Evolutionary conservation across 805 yeast species (phyloP), one percentile per base, ranked within the genome.

Genomic region (Lipomyces yamadae): DNA sequence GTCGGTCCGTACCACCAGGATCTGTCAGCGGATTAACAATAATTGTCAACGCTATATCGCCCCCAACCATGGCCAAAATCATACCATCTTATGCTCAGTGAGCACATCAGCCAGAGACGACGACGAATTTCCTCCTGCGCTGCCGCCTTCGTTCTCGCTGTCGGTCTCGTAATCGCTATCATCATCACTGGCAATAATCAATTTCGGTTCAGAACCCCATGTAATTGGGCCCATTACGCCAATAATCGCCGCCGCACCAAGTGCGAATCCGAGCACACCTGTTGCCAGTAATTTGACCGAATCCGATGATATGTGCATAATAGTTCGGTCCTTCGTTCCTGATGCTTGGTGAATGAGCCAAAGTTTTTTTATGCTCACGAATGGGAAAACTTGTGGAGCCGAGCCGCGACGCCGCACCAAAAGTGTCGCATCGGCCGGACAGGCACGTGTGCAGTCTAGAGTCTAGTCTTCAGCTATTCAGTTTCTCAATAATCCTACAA

Each of bases 1-100:
- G 76, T 95, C 99, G 35, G 88, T 90, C 67, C 99, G 86, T 3
- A 95, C 92, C 2, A 92, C 86, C 33, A 95, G 80, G 0, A 95
- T 92, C 97, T 67, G 18, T 2, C 35, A 29, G 15, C 32, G 15
- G 13, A 48, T 53, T 57, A 55, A 39, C 56, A 39, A 5, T 33
- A 8, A 1, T 30, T 53, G 13, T 24, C 32, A 4, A 18, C 15
- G 45, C 29, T 32, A 10, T n/a, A 62, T 34, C 18, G 30, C 15
- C 37, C 57, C 34, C 50, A 13, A 13, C 13, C 5, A 24, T 24
- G 24, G 24, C 6, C 6, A 33, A 11, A 52, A 24, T 7, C 52
- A n/a, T 45, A 68, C 71, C 72, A 69, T 65, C 53, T 69, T 65
- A 53, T 61, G 58, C 33, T 70, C 65, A 4, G 63, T 48, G n/a